Conservation (phyloP, 345 rosid species). For the Salix purpurea region DNA sequence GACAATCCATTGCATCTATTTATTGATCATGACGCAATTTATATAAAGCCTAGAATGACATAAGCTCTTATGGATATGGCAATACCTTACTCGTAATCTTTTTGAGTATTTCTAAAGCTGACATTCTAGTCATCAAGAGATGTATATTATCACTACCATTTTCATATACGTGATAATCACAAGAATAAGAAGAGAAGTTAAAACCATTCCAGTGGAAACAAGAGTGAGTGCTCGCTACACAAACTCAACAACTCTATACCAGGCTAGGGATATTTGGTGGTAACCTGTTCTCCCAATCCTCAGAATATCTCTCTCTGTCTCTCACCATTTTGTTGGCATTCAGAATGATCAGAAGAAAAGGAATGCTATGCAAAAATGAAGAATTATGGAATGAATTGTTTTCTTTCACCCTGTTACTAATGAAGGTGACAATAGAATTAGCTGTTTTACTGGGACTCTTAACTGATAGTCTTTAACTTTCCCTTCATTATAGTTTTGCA, state of each 20-base stretch:
- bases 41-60: neutral
- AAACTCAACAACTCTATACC: conserved; percentile 3
- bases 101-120: neutral
- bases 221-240: neutral
- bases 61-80: neutral
- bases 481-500: neutral
- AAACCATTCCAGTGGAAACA: neutral
- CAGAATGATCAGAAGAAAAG: neutral
- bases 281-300: neutral
- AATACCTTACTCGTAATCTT: neutral
- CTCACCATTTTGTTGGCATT: neutral
- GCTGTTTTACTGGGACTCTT: neutral
- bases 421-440: neutral
- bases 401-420: neutral
- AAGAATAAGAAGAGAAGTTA: neutral
- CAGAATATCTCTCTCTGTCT: neutral
- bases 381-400: neutral
- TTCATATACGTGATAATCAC: neutral
- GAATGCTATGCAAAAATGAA: neutral
- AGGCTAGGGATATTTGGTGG: neutral
- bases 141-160: neutral
- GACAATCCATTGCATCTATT: neutral
- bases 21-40: neutral
- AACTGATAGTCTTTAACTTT: neutral
- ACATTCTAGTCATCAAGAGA: neutral